Conservation (phyloP, 2,329 filamentous ascomycete species). For the Diplodia scrobiculata region DNA sequence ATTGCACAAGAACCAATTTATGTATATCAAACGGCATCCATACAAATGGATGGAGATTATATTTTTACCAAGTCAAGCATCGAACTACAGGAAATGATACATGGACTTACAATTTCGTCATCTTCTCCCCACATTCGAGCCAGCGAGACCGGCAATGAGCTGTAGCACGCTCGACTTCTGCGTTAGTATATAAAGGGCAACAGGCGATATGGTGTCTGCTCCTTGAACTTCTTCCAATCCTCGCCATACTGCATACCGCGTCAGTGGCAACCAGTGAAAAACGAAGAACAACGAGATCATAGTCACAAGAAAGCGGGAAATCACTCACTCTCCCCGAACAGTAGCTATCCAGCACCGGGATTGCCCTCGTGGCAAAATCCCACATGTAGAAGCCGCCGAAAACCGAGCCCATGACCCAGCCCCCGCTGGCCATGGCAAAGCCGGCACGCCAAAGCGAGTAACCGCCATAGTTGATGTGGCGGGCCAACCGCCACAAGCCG, state of each 20-base stretch:
- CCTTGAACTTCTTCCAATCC: conserved; percentile 47
- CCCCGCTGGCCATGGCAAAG: conserved; percentile 54
- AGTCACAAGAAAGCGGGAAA: background rate
- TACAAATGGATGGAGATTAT: background rate
- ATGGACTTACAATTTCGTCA: background rate
- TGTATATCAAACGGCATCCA: background rate
- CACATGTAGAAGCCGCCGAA: conserved; percentile 48
- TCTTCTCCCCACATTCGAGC: background rate
- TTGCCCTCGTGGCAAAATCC: conserved; percentile 50
- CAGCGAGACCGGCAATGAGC: background rate
- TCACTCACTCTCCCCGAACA: conserved; percentile 41
- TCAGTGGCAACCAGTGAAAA: background rate
- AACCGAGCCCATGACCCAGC: conserved; percentile 50
- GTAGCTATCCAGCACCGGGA: conserved; percentile 56
- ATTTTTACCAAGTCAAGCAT: background rate
- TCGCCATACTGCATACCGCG: conserved; percentile 40
- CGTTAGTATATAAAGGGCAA: conserved; percentile 40
- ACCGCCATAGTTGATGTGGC: conserved; percentile 59
- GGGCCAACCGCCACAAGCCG: conserved; percentile 53
- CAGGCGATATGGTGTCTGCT: conserved; percentile 44
- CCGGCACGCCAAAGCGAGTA: conserved; percentile 56
- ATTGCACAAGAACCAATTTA: too few relatives aligned
- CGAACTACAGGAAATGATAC: background rate
- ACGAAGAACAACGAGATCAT: conserved; percentile 26
- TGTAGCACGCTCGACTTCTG: background rate